Base-by-base conservation (phyloP, 2,329 filamentous ascomycete genomes). In the Meredithiella fracta region DNA sequence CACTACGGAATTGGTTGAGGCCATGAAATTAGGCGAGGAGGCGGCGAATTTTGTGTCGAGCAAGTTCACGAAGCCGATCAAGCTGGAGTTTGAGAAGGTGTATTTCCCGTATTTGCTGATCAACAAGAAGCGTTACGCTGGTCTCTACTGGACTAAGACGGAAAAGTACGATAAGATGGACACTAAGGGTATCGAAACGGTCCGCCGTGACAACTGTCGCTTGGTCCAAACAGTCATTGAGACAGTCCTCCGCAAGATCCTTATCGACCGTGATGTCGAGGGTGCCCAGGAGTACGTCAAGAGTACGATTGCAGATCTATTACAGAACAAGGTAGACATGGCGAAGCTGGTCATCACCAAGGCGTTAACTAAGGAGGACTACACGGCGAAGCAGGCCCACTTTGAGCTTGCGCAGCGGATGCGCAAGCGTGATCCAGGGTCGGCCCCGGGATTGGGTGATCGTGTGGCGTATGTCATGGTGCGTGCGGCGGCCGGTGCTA, bases 141-240 rank as follows among this genome's bases (percentile, higher is more conserved):
- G 92, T n/a, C 71, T 98, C 31, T 97, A 88, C 71, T 98, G 90
- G 90, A 98, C 92, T 3, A 92, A 85, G 62, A 80, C 91, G 0
- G 79, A 91, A 44, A 96, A 95, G 69, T 92, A 85, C 68, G 94
- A 98, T 77, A 98, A 97, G 75, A 98, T 98, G 94, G 92, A 98
- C 69, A 97, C 88, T 59, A 98, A 98, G 68, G 92, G 92, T 75
- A 97, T 98, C 62, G 92, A 98, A 70, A 98, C 92, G 2, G 94
- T 98, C 50, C 84, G 92, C 62, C 78, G 92, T 76, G 92, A 98
- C 68, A 98, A 98, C 66, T 98, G 92, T 66, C 76, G 92, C 54
- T 73, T 98, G 59, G 92, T 97, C 15, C 91, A 97, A 69, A 96
- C 86, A 2, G 92, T 97, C 58, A 97, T 98, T 64, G 92, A 98